Conservation (phyloP, 257 asterid genomes). For the Petunia secreta region DNA sequence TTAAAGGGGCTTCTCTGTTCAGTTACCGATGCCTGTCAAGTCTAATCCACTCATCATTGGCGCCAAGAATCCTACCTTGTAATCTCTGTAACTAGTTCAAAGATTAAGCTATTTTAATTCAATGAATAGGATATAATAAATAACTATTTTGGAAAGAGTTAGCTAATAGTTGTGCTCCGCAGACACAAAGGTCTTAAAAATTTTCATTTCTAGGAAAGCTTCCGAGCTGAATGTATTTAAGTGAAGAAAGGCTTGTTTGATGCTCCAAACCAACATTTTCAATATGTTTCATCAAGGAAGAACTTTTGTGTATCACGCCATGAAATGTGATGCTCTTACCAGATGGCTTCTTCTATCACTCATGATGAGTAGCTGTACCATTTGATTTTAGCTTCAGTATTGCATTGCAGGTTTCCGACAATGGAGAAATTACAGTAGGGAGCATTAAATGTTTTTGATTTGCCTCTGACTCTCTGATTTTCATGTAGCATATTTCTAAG, state of each 20-base stretch:
- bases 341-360: neutral
- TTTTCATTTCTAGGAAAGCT: neutral
- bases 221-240: neutral
- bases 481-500: neutral
- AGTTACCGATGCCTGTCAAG: slow-evolving; percentile 3
- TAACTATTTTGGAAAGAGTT: neutral
- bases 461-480: neutral
- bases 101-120: neutral
- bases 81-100: slow-evolving; percentile 19
- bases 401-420: neutral
- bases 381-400: slow-evolving; percentile 12
- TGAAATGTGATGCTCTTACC: neutral
- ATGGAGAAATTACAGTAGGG: neutral
- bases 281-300: slow-evolving; percentile 3
- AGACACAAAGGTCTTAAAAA: neutral
- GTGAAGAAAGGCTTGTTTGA: slow-evolving; percentile 17
- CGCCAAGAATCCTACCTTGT: slow-evolving; percentile 6
- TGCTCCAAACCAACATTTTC: slow-evolving; percentile 22
- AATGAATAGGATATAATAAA: neutral
- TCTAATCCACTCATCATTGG: neutral
- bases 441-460: neutral
- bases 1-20: neutral
- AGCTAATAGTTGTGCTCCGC: neutral
- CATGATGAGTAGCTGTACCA: neutral
- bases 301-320: neutral